phyloP scores from a whole-genome alignment of 2,329 filamentous ascomycete species.

The Aspergillus sojae region DNA sequence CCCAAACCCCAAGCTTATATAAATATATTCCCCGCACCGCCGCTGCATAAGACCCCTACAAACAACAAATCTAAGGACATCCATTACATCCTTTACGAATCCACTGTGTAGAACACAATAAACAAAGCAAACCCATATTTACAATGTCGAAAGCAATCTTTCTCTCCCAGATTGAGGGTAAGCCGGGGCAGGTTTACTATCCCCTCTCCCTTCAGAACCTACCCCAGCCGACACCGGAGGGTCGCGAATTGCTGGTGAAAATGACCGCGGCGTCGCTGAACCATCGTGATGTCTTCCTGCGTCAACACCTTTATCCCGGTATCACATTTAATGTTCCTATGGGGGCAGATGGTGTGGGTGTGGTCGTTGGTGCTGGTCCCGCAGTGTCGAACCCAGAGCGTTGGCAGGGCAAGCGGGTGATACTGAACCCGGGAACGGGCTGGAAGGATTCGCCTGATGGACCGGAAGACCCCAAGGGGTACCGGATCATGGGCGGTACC shows the following conservation, averaged over 20 bases:
- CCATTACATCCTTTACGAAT: background rate
- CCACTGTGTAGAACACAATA: background rate
- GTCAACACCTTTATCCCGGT: slow-evolving; percentile 86
- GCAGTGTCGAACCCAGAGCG: slow-evolving; percentile 51
- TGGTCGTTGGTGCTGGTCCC: slow-evolving; percentile 67
- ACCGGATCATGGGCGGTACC: slow-evolving; percentile 57
- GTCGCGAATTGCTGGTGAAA: slow-evolving; percentile 71
- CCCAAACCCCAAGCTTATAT: background rate
- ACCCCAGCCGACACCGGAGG: slow-evolving; percentile 64
- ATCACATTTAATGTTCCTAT: slow-evolving; percentile 78
- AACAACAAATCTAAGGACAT: background rate
- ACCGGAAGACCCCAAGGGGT: slow-evolving; percentile 64
- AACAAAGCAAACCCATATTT: slow-evolving; percentile 5
- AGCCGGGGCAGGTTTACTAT: slow-evolving; percentile 69
- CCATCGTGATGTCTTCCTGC: slow-evolving; percentile 93
- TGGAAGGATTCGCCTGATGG: slow-evolving; percentile 74
- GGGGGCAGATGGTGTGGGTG: slow-evolving; percentile 79
- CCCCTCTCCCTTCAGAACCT: slow-evolving; percentile 58
- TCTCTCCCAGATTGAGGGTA: slow-evolving; percentile 61
- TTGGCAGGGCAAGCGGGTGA: slow-evolving; percentile 69
- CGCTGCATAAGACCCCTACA: background rate
- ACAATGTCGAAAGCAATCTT: slow-evolving; percentile 50
- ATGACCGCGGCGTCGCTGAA: slow-evolving; percentile 83
- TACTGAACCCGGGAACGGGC: slow-evolving; percentile 76
- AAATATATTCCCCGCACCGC: slow-evolving; percentile 14